These are phyloP conservation scores for Coprinopsis marcescibilis DNA, from an alignment of 768 basidiomycete genomes.

Conservation along the genomic window DNA sequence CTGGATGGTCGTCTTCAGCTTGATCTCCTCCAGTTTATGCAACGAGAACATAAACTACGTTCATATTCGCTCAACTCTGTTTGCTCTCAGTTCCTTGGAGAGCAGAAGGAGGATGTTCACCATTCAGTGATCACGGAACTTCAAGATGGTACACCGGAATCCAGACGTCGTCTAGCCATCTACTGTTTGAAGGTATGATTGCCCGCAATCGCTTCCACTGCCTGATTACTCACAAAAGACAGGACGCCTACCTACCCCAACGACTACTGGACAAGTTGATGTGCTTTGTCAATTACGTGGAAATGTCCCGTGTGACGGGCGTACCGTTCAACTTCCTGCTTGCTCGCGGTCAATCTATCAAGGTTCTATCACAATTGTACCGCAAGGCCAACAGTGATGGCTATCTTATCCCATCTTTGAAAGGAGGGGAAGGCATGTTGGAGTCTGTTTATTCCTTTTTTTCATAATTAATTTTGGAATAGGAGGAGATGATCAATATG, in stretches of 20 bases:
- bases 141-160: conserved; percentile 95
- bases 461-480: conserved; percentile 2
- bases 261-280: conserved; percentile 94
- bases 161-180: conserved; percentile 85
- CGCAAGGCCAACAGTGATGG: conserved; percentile 89
- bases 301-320: conserved; percentile 99
- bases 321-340: conserved; percentile 97
- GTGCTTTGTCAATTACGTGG: conserved; percentile 98
- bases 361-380: conserved; percentile 93
- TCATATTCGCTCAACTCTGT: conserved; percentile 98
- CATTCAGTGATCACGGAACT: conserved; percentile 97
- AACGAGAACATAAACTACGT: conserved; percentile 94
- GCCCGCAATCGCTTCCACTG: not conserved
- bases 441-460: conserved; percentile 1
- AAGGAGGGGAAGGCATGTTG: conserved; percentile 54
- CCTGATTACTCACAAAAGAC: not conserved
- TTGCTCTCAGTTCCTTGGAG: conserved; percentile 94
- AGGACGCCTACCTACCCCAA: conserved; percentile 99
- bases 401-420: conserved; percentile 82
- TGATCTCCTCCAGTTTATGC: conserved; percentile 96
- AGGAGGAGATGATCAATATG: conserved; percentile 95
- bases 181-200: conserved; percentile 87
- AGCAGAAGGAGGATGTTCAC: conserved; percentile 99
- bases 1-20: conserved; percentile 93
- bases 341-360: conserved; percentile 95